A percentile compares a stretch with the other conserved stretches of the same genome.
Evolutionary conservation across 169 alveolate genomes (phyloP).

Genomic region (Amoebophrya sp.): DNA sequence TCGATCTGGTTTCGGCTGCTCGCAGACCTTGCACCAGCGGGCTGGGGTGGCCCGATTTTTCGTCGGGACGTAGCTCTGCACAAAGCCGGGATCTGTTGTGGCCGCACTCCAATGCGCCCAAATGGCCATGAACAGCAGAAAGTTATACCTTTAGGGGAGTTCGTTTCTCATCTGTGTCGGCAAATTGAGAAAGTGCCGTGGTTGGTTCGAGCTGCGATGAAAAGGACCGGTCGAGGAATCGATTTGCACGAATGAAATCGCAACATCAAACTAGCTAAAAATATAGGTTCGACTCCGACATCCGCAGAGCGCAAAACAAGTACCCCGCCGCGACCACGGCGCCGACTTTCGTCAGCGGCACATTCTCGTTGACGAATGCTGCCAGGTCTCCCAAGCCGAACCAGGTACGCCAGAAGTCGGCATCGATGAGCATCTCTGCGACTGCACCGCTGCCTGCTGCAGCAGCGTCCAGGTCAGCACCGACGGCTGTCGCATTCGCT

Average conservation of each 20-base stretch:
- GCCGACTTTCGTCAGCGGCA: no score
- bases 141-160: not conserved
- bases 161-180: no score
- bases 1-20: not conserved
- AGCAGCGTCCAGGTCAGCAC: no score
- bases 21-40: not conserved
- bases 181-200: not conserved
- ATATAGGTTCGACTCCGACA: not conserved
- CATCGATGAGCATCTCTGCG: not conserved
- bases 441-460: no score
- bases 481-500: no score
- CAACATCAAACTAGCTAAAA: not conserved
- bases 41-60: not conserved
- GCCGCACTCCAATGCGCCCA: not conserved
- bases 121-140: not conserved
- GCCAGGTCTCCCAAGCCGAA: no score
- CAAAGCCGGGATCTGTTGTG: not conserved
- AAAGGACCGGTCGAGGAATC: not conserved
- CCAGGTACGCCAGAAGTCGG: not conserved
- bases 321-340: not conserved
- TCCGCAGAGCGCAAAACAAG: not conserved
- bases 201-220: not conserved
- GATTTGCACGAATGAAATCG: not conserved
- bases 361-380: no score
- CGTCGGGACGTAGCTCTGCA: not conserved